Base-by-base conservation (phyloP, 805 yeast genomes). In the Starmera pachycereana region DNA sequence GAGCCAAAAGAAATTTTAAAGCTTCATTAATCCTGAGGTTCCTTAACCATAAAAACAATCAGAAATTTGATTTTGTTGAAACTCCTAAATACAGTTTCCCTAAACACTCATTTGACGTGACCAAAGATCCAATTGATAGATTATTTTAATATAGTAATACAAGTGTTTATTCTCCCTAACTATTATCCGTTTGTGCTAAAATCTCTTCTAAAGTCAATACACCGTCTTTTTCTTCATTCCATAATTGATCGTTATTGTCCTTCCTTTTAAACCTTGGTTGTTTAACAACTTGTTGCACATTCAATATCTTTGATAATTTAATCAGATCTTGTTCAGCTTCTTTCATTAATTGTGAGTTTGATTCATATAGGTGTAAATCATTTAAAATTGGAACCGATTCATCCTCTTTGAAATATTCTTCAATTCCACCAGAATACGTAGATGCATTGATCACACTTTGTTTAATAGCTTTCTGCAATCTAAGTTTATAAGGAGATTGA, bases 371-470 rank as follows among this genome's bases (percentile, higher is more conserved):
- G 27, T 22, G 27, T 13, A 45, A 43, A 12, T 49, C 48, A 1
- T 61, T 57, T 9, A 58, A 40, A 13, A 54, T 56, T 13, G 65
- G 56, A 8, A 49, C 44, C 29, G 53, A 49, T 4, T 39, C 44
- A 7, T 43, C 45, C 12, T 39, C 16, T 6, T 36, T 28, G 12
- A 46, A 41, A n/a, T 45, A 41, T 3, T 48, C 49, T n/a, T 43
- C 35, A 6, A 49, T n/a, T 1, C 40, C 40, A 4, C 40, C 42
- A 11, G 31, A 13, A 4, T 30, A 12, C 5, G 40, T 33, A 0
- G 47, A 19, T 1, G 47, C 32, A 8, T 46, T 40, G 6, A 51
- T 38, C 4, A 47, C 44, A 2, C 50, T 36, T 18, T 41, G 44
- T 27, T 46, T 47, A 27, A 50, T 18, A 2, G 48, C 44, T 13